Conservation (phyloP, 345 rosid genomes). For the Combretum micranthum region DNA sequence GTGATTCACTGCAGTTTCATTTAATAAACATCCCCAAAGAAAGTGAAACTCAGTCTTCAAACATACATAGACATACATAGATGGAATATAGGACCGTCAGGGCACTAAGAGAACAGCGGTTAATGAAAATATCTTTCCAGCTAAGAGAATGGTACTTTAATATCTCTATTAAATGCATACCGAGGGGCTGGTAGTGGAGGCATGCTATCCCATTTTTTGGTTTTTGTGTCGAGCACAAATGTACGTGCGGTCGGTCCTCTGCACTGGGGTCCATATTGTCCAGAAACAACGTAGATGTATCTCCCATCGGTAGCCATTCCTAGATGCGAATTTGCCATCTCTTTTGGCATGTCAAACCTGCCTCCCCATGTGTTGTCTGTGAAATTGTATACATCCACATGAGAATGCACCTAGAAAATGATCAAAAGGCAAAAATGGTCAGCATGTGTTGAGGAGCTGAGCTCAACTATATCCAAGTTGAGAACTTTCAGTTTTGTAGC, state of each 20-base stretch:
- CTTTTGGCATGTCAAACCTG: slow-evolving; percentile 52
- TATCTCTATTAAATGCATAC: slow-evolving; percentile 22
- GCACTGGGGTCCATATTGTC: slow-evolving; percentile 81
- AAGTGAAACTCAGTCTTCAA: no score
- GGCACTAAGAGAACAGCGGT: no score
- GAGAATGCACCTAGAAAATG: slow-evolving; percentile 62
- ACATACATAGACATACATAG: no score
- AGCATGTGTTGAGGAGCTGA: background rate
- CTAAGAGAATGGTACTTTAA: background rate
- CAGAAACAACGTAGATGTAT: slow-evolving; percentile 60
- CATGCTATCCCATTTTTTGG: slow-evolving; percentile 49
- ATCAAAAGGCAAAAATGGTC: background rate
- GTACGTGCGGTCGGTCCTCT: slow-evolving; percentile 50
- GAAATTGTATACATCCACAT: slow-evolving; percentile 74
- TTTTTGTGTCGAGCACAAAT: slow-evolving; percentile 50
- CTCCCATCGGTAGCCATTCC: slow-evolving; percentile 72
- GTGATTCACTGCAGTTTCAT: no score
- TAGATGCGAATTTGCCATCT: slow-evolving; percentile 82
- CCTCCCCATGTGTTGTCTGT: slow-evolving; percentile 54
- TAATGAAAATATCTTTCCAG: no score
- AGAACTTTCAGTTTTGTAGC: background rate
- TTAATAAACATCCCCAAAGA: no score
- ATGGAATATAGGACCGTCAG: no score
- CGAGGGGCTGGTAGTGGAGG: slow-evolving; percentile 69
- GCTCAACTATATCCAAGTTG: background rate